Evolutionary conservation across 495 filamentous ascomycete genomes (phyloP).

Genomic region (Bacidia rubella): DNA sequence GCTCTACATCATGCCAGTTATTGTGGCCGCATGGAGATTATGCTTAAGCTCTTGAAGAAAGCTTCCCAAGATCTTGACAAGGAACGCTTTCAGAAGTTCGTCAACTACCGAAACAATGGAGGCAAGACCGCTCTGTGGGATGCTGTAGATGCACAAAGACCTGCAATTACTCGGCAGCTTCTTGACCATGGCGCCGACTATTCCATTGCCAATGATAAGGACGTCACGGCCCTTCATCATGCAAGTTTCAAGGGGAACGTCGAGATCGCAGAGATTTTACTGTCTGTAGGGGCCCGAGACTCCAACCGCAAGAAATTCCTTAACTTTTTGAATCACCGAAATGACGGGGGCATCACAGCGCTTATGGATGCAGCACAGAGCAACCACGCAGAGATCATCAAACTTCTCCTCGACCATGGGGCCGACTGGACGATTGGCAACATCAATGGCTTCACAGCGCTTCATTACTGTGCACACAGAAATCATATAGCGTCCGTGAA

Average conservation of each 20-base stretch:
- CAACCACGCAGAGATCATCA: not conserved
- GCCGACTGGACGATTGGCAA: not conserved
- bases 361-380: conserved; percentile 5
- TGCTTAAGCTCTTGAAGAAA: not conserved
- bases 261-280: conserved; percentile 1
- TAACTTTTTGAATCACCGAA: not conserved
- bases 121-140: conserved; percentile 7
- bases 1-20: not conserved
- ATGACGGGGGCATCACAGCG: conserved; percentile 3
- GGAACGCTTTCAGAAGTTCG: not conserved
- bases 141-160: conserved; percentile 1
- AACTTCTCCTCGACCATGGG: conserved; percentile 3
- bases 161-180: not conserved
- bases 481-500: not conserved
- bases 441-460: not conserved
- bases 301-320: not conserved
- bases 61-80: conserved; percentile 1
- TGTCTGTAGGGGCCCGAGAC: not conserved
- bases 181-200: conserved; percentile 4
- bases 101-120: not conserved
- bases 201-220: not conserved
- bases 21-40: not conserved
- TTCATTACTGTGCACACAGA: conserved; percentile 1
- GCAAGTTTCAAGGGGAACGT: not conserved
- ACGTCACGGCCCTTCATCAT: conserved; percentile 1